A percentile compares a stretch with the other conserved stretches of the same genome.
Evolutionary conservation across 2,329 filamentous ascomycete genomes (phyloP).

Genomic region (Fusarium sp.): DNA sequence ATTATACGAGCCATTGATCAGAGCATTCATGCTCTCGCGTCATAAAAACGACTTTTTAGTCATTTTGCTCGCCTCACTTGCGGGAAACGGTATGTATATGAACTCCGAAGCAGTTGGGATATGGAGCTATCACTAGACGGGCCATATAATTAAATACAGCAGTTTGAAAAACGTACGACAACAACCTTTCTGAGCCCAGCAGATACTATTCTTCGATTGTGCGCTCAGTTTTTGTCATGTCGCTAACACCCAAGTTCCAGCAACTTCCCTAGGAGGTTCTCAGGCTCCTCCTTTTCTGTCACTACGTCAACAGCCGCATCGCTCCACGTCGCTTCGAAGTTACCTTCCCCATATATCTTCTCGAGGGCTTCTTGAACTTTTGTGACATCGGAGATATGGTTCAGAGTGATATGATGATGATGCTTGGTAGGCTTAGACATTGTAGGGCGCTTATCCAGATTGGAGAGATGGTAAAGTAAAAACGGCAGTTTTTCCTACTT

Average conservation of each 20-base stretch:
- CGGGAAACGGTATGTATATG: not conserved
- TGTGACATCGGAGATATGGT: not conserved
- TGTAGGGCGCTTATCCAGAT: not conserved
- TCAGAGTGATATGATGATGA: not conserved
- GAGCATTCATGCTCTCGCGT: not conserved
- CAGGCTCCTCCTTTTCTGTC: not conserved
- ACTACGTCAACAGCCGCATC: not conserved
- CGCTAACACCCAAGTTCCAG: not conserved
- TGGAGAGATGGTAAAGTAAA: not conserved
- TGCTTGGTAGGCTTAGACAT: not conserved
- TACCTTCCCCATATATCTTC: conserved; percentile 2
- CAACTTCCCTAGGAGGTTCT: not conserved
- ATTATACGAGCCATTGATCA: not conserved
- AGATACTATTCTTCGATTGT: not conserved
- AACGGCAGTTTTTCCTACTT: too few relatives aligned
- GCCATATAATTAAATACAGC: not conserved
- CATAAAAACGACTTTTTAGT: not conserved
- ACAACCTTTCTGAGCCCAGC: not conserved
- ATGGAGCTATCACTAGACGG: not conserved
- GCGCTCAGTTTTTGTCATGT: too few relatives aligned
- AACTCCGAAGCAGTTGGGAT: not conserved
- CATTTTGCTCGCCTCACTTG: not conserved
- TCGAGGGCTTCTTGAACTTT: not conserved
- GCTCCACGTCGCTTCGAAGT: not conserved
- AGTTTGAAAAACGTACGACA: not conserved